Evolutionary conservation across 2,329 filamentous ascomycete genomes (phyloP), one percentile per base, ranked within the genome.

Genomic region (Exophiala aquamarina): DNA sequence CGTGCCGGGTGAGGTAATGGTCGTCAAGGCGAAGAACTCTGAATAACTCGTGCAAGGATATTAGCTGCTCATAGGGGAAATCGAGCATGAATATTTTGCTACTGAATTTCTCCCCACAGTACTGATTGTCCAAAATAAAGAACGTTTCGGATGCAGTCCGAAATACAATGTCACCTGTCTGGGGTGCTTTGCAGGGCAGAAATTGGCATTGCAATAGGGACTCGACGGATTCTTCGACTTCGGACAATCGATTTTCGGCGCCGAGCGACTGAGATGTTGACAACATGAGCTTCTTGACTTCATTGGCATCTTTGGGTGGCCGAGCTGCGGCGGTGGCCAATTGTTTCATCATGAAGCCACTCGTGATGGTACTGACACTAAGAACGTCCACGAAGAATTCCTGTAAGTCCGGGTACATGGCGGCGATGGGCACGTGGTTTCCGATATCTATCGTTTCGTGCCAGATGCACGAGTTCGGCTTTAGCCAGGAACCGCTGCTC

Each of bases 351-450:
- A 47, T 34, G 29, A 43, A 42, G 13, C 21, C 31, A 26, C 32
- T 28, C 7, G 38, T 47, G 3, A 47, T 19, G 13, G 29, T 42
- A 18, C 21, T 21, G 18, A 47, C 37, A 13, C 39, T 19, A 2
- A 47, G 37, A 35, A 34, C 15, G 18, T 33, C 23, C 23, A 47
- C 44, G 21, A 47, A 47, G n/a, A 47, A 36, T 6, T 47, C 26
- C 28, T 26, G 19, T 18, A 47, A 31, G 11, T 18, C n/a, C 19
- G 44, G 39, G 26, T 43, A 47, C 11, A 35, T 8, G 13, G 5
- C 28, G 6, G 26, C 39, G 17, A 47, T 42, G 23, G 44, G 38
- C 14, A 33, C 34, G 13, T 43, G 23, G 3, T 43, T 14, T 33
- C 29, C 26, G 14, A 47, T 19, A 19, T 36, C 31, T 10, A 47